phyloP scores from a whole-genome alignment of 257 asterid species.

The Penstemon barbatus region DNA sequence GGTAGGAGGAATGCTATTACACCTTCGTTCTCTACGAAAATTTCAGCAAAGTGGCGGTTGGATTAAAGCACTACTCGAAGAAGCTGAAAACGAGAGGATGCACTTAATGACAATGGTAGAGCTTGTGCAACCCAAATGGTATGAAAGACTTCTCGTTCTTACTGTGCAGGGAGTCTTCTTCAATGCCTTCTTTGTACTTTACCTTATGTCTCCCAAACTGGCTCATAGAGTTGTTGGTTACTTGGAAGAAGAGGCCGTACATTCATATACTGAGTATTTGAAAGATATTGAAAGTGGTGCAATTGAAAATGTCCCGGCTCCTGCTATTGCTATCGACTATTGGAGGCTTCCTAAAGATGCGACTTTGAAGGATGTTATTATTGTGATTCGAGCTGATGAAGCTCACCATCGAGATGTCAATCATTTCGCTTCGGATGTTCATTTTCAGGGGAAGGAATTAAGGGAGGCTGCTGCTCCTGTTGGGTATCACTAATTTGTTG shows the following conservation, averaged over 20 bases:
- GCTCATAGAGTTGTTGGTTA: slow-evolving; percentile 96
- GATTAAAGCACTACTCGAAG: slow-evolving; percentile 93
- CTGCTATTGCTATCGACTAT: slow-evolving; percentile 90
- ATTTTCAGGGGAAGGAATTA: slow-evolving; percentile 77
- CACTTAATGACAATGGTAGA: slow-evolving; percentile 97
- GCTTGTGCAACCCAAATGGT: slow-evolving; percentile 88
- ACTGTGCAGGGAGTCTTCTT: slow-evolving; percentile 86
- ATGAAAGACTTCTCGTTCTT: slow-evolving; percentile 78
- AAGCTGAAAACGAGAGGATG: slow-evolving; percentile 98
- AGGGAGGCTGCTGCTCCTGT: slow-evolving; percentile 83
- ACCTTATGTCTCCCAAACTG: slow-evolving; percentile 71
- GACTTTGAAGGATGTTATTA: slow-evolving; percentile 71
- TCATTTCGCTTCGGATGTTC: slow-evolving; percentile 97
- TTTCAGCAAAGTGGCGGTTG: slow-evolving; percentile 94
- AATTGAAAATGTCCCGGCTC: slow-evolving; percentile 71
- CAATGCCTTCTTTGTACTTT: slow-evolving; percentile 75
- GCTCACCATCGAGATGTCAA: slow-evolving; percentile 98
- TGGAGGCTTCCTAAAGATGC: slow-evolving; percentile 87
- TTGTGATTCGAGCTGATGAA: slow-evolving; percentile 89
- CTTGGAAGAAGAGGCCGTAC: slow-evolving; percentile 92
- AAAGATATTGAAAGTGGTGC: slow-evolving; percentile 74
- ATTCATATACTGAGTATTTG: slow-evolving; percentile 75
- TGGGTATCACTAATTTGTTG: slow-evolving; percentile 54
- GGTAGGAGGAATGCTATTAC: slow-evolving; percentile 92
- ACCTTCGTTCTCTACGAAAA: slow-evolving; percentile 78